Base-by-base conservation (phyloP, 2,329 filamentous ascomycete species). In the Epicoccum sorghinum region DNA sequence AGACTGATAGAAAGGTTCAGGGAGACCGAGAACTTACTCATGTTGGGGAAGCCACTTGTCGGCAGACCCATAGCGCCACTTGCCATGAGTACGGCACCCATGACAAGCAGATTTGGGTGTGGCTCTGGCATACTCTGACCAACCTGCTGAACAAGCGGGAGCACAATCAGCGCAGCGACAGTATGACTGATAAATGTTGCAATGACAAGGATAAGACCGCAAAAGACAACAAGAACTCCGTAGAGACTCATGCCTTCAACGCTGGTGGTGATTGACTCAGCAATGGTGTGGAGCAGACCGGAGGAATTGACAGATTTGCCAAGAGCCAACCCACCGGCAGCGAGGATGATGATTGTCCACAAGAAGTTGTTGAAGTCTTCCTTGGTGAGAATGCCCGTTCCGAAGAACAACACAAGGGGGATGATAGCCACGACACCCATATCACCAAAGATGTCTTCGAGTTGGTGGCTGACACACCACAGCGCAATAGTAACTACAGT, bases 321-420 rank as follows among this genome's bases (percentile, higher is more conserved):
- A 0, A 99, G 86, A 1, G 92, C 92, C 30, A 99, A 79, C 7
- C 95, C 95, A 41, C 95, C 95, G 0, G 95, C 93, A 0, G 95
- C 95, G 18, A 99, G 87, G 68, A 99, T 98, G 76, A 99, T 97
- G 76, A 99, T 99, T 18, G 96, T 99, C 95, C 95, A 99, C 35
- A 97, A 89, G 76, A 99, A 99, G 76, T 99, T 99, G 81, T 99
- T 99, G 74, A 99, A 99, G 77, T 99, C 95, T 77, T 98, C 95
- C 77, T 98, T 99, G 43, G 93, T 98, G 29, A 99, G 82, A 62
- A 98, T 93, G 9, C 95, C 95, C 2, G 92, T 93, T 49, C 95
- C 95, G 67, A 99, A 99, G 83, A 99, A 99, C 37, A 97, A 82
- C 3, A 96, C 89, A 46, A 99, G 89, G 5, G 95, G 95, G 57